Conservation (phyloP, 805 yeast species). For the Starmerella etchellsii region DNA sequence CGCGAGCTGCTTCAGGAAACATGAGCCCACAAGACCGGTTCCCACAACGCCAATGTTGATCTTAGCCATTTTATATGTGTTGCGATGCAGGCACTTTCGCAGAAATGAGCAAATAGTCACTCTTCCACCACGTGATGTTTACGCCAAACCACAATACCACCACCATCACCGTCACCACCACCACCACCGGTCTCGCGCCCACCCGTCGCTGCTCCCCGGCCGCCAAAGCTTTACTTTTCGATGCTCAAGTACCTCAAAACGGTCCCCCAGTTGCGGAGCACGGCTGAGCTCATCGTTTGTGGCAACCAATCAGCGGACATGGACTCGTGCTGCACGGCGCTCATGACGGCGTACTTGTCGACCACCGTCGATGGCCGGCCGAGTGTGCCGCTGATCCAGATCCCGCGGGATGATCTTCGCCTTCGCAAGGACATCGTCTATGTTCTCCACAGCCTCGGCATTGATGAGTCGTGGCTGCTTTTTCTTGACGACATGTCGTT, state of each 20-base stretch:
- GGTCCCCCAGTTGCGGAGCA: background rate
- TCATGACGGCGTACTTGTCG: slow-evolving; percentile 52
- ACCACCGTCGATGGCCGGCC: slow-evolving; percentile 18
- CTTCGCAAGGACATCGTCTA: slow-evolving; percentile 59
- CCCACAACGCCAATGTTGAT: slow-evolving; percentile 59
- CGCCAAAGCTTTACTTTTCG: no score
- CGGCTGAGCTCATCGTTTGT: slow-evolving; percentile 33
- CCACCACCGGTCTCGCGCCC: no score
- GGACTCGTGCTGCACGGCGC: slow-evolving; percentile 73
- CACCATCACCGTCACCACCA: no score
- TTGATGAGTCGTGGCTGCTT: slow-evolving; percentile 39
- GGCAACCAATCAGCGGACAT: slow-evolving; percentile 85
- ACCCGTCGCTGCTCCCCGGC: no score
- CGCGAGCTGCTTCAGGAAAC: slow-evolving; percentile 71
- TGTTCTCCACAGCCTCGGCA: slow-evolving; percentile 37
- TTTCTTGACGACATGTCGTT: slow-evolving; percentile 52
- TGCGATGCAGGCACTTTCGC: background rate
- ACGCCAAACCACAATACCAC: no score
- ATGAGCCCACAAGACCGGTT: slow-evolving; percentile 92
- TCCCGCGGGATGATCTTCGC: slow-evolving; percentile 49
- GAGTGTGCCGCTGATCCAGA: slow-evolving; percentile 63
- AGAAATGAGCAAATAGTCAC: background rate
- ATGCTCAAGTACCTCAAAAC: slow-evolving; percentile 13
- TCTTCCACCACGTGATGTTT: background rate
- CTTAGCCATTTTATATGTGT: no score